Evolutionary conservation across 805 yeast species (phyloP), one percentile per base, ranked within the genome.

Genomic region (Saccharomycopsis selenospora): DNA sequence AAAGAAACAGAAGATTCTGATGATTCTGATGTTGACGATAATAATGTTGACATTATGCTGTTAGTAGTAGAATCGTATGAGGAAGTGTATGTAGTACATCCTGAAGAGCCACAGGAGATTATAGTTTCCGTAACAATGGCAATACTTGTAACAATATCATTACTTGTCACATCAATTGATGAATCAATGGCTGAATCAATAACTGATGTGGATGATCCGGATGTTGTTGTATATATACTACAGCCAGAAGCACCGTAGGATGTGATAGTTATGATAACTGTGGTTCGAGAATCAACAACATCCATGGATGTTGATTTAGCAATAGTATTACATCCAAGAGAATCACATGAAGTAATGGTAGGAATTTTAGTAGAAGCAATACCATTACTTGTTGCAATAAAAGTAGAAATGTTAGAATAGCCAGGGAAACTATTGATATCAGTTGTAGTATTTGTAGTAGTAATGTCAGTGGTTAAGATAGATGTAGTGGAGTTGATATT

Each of bases 221-320:
- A 25, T 3, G 43, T 14, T 25, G 20, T 27, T 5, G 43, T 14
- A 22, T 25, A 13, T 4, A 22, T 10, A 17, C 14, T n/a, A 18
- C 33, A 42, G 17, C 23, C 36, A 24, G n/a, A 22, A 8, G 18
- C 20, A 3, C 24, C 20, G 14, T 36, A 25, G 14, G 24, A 13
- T 20, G 23, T 10, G 18, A 18, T 17, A 8, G 29, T 33, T 20
- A 11, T 4, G 4, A 40, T 30, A 17, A 36, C 4, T 18, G 38
- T 29, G 18, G 40, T 23, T 3, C 40, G 46, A 27, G 47, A 14
- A 4, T 42, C 36, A 6, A 50, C 54, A 4, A 55, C 42, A 23
- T n/a, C n/a, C n/a, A n/a, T n/a, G n/a, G n/a, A n/a, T n/a, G n/a
- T n/a, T n/a, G n/a, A n/a, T n/a, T n/a, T n/a, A n/a, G n/a, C n/a